Conservation (phyloP, 768 basidiomycete genomes). For the Kwoniella dendrophila region DNA sequence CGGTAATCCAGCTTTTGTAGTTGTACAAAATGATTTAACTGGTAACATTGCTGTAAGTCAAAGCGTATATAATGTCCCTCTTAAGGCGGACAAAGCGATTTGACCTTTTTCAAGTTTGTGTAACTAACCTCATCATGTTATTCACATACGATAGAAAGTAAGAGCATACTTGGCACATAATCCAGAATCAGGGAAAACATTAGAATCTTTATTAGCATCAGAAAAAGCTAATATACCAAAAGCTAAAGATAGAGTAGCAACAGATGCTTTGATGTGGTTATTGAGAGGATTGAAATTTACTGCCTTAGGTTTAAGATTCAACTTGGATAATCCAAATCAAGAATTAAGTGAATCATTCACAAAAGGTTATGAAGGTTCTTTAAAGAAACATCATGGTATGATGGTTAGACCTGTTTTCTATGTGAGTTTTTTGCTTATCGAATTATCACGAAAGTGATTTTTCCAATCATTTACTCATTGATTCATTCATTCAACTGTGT, state of each 20-base stretch:
- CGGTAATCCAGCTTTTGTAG: slow-evolving; percentile 76
- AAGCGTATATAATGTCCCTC: background rate
- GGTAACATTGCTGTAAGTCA: slow-evolving; percentile 85
- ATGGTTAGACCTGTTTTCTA: slow-evolving; percentile 64
- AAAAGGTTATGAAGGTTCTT: slow-evolving; percentile 74
- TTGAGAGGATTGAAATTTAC: slow-evolving; percentile 86
- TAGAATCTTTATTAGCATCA: slow-evolving; percentile 78
- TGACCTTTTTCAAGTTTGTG: too few species aligned
- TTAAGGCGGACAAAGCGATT: background rate
- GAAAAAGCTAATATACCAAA: slow-evolving; percentile 74
- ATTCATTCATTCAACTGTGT: background rate
- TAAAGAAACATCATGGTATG: slow-evolving; percentile 74
- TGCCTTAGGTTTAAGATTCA: slow-evolving; percentile 64
- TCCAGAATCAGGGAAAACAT: slow-evolving; percentile 69
- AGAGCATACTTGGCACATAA: slow-evolving; percentile 72
- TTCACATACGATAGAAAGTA: slow-evolving; percentile 71
- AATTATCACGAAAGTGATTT: too few species aligned
- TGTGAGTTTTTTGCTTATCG: slow-evolving; percentile 58
- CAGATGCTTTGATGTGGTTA: slow-evolving; percentile 92
- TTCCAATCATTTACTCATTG: too few species aligned
- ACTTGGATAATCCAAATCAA: slow-evolving; percentile 67
- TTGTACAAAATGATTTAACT: slow-evolving; percentile 82
- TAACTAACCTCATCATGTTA: background rate
- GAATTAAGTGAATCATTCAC: slow-evolving; percentile 77
- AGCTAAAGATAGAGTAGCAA: slow-evolving; percentile 69